Evolutionary conservation across 2,329 filamentous ascomycete species (phyloP).

Genomic region (Monosporascus cannonballus): DNA sequence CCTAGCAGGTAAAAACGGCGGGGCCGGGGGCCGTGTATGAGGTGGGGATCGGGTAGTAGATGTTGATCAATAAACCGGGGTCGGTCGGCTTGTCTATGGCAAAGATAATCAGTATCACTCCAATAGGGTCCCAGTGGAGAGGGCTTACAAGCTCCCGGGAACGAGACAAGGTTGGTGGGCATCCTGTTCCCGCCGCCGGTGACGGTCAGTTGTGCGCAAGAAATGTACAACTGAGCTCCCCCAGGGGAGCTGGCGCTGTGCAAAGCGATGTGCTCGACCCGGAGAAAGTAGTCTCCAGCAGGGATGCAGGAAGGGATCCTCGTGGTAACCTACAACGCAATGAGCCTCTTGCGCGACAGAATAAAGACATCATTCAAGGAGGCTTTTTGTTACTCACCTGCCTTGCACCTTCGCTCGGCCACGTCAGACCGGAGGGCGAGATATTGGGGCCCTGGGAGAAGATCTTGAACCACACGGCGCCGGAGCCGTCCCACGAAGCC

Average conservation of each 20-base stretch:
- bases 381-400: neutral
- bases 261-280: slow-evolving; percentile 42
- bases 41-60: slow-evolving; percentile 35
- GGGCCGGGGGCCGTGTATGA: slow-evolving; percentile 28
- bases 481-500: slow-evolving; percentile 31
- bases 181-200: slow-evolving; percentile 35
- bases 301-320: slow-evolving; percentile 38
- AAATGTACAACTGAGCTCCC: slow-evolving; percentile 42
- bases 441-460: slow-evolving; percentile 35
- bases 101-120: neutral
- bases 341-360: neutral
- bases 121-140: neutral
- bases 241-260: slow-evolving; percentile 34
- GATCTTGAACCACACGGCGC: slow-evolving; percentile 38
- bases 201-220: slow-evolving; percentile 31
- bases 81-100: slow-evolving; percentile 26
- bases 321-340: slow-evolving; percentile 27
- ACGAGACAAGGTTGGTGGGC: slow-evolving; percentile 30
- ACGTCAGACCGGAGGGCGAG: slow-evolving; percentile 28
- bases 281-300: slow-evolving; percentile 42
- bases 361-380: too few species aligned
- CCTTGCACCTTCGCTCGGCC: slow-evolving; percentile 33
- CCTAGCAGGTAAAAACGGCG: slow-evolving; percentile 22
- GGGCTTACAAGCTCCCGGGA: slow-evolving; percentile 32
- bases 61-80: slow-evolving; percentile 37